Evolutionary conservation across 805 yeast species (phyloP), one percentile per base, ranked within the genome.

Genomic region (Myxozyma monticola): DNA sequence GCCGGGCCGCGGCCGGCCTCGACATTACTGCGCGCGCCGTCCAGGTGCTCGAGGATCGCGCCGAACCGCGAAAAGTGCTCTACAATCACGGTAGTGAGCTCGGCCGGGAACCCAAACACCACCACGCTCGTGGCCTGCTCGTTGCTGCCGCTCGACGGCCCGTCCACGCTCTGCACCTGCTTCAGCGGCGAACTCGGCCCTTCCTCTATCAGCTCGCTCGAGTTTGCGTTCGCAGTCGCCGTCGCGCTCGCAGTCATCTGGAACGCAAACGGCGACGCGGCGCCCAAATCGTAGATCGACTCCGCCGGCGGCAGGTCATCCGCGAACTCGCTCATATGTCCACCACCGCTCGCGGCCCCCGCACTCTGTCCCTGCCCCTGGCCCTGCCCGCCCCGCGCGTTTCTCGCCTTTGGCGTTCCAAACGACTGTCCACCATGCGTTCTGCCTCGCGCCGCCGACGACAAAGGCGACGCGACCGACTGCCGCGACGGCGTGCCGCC

Each of bases 21-120:
- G 26, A 49, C 41, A 28, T 55, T 60, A 7, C 43, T 44, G 26
- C 57, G 25, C 20, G 36, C 30, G 15, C 52, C 34, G 28, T 35
- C 17, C 21, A 48, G 29, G 61, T 85, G 84, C 59, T 89, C 96
- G 48, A 88, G 66, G 35, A 91, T 81, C 24, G 74, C 75, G 18
- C 98, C 98, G 67, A 84, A 88, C 60, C 84, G 84, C 21, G 81
- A 74, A 62, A 89, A 91, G 66, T 81, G 86, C 45, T 79, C 78
- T 33, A 91, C 75, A 1, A 91, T 79, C 30, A 76, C 75, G 28
- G 76, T 76, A 7, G 95, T 80, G 57, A 83, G 75, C 1, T 80
- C 74, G 62, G 89, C 95, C 1, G 95, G 88, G 65, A 88, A 91
- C 1, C 98, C 98, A 68, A 85, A 88, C 2, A 91, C 88, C 25